Conservation (phyloP, 805 yeast genomes). For the Lipomyces lipofer region DNA sequence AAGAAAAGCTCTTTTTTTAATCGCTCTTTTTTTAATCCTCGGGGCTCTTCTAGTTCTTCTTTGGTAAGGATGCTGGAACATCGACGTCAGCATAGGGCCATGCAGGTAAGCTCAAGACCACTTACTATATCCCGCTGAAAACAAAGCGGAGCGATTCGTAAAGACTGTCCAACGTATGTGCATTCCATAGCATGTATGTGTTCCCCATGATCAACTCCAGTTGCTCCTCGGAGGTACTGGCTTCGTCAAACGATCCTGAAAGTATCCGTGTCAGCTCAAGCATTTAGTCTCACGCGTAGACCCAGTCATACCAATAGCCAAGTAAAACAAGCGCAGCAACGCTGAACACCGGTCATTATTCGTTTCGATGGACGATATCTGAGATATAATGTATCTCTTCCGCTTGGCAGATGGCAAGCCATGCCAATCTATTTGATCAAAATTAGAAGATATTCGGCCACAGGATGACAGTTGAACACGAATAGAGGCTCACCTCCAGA, state of each 20-base stretch:
- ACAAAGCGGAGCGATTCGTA: slow-evolving; percentile 7
- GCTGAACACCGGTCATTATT: slow-evolving; percentile 1
- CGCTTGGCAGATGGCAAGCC: background rate
- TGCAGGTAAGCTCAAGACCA: background rate
- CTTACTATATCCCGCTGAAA: slow-evolving; percentile 14
- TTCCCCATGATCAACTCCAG: slow-evolving; percentile 5
- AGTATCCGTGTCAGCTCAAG: too few species aligned
- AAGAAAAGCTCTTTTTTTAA: slow-evolving; percentile 6
- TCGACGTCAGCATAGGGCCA: background rate
- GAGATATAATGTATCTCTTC: slow-evolving; percentile 5
- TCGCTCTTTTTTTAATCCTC: background rate
- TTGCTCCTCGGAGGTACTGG: slow-evolving; percentile 14
- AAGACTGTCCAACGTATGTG: slow-evolving; percentile 6
- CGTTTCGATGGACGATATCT: background rate
- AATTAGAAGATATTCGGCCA: background rate
- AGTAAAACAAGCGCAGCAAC: slow-evolving; percentile 14
- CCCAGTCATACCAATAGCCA: slow-evolving; percentile 15
- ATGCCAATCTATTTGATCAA: slow-evolving; percentile 12
- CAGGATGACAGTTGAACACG: background rate
- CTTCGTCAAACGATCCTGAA: slow-evolving; percentile 13
- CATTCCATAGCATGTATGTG: slow-evolving; percentile 3
- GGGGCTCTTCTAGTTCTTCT: background rate
- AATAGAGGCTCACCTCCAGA: slow-evolving; percentile 5
- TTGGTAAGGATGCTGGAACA: background rate
- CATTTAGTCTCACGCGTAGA: too few species aligned